Conservation (phyloP, 768 basidiomycete genomes). For the Kwoniella sp. region DNA sequence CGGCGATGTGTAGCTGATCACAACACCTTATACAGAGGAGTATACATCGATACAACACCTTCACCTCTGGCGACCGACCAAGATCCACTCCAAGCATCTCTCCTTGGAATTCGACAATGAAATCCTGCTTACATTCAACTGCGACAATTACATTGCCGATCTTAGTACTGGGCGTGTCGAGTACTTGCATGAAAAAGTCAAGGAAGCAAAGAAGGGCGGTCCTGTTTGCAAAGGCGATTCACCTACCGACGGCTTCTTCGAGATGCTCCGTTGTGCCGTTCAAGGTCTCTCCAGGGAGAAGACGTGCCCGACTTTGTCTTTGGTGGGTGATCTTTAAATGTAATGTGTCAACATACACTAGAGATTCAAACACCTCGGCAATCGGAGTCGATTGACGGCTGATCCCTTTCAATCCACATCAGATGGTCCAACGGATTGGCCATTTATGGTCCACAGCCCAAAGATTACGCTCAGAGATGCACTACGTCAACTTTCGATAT, state of each 20-base stretch:
- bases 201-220: slow-evolving; percentile 1
- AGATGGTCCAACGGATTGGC: slow-evolving; percentile 26
- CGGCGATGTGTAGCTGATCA: background rate
- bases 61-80: slow-evolving; percentile 43
- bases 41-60: slow-evolving; percentile 48
- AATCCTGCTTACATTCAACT: slow-evolving; percentile 33
- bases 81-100: slow-evolving; percentile 21
- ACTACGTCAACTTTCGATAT: slow-evolving; percentile 37
- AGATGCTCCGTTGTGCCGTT: slow-evolving; percentile 33
- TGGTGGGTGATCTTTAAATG: slow-evolving; percentile 18
- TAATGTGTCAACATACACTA: no score
- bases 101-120: slow-evolving; percentile 39
- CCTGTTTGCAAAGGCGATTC: slow-evolving; percentile 20
- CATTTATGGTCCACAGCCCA: slow-evolving; percentile 36
- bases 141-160: slow-evolving; percentile 29
- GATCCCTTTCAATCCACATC: background rate
- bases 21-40: slow-evolving; percentile 40
- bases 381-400: background rate
- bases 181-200: slow-evolving; percentile 22
- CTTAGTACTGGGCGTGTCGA: slow-evolving; percentile 28
- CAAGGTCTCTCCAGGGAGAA: slow-evolving; percentile 15
- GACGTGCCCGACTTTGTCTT: slow-evolving; percentile 6
- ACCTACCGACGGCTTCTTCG: slow-evolving; percentile 37
- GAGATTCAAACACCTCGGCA: no score
- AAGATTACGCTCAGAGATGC: slow-evolving; percentile 36